These are phyloP conservation scores for Cystofilobasidium macerans DNA, from an alignment of 768 basidiomycete species.

Conservation along the genomic window DNA sequence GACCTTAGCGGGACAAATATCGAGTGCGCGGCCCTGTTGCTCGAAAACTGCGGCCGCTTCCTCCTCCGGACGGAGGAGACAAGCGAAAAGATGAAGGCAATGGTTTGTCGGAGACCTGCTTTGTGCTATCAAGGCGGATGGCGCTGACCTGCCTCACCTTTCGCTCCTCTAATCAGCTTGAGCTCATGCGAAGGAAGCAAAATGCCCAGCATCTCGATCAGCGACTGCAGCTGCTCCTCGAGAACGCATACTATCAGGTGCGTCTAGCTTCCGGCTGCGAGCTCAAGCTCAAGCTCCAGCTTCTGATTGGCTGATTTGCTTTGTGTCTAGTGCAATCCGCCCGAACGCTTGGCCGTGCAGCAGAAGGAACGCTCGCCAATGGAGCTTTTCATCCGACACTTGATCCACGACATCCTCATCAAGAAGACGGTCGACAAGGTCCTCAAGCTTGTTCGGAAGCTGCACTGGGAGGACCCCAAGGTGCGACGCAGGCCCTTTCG, in stretches of 20 bases:
- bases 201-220: constrained; percentile 85
- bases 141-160: neutral
- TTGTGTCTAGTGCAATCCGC: constrained; percentile 73
- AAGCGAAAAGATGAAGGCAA: constrained; percentile 67
- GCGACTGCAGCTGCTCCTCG: constrained; percentile 73
- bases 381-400: constrained; percentile 86
- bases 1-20: constrained; percentile 87
- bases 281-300: neutral
- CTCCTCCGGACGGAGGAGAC: constrained; percentile 80
- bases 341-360: constrained; percentile 74
- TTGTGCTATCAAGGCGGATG: too few relatives aligned
- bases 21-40: constrained; percentile 77
- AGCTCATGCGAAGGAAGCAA: constrained; percentile 90
- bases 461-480: constrained; percentile 79
- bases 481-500: constrained; percentile 29
- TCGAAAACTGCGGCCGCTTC: constrained; percentile 91
- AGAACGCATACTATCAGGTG: constrained; percentile 97
- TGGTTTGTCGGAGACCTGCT: constrained; percentile 47
- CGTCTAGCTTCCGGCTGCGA: constrained; percentile 10
- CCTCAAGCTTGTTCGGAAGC: constrained; percentile 77
- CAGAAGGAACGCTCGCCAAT: constrained; percentile 75
- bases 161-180: constrained; percentile 49
- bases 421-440: constrained; percentile 95
- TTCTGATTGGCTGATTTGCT: neutral
- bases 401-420: constrained; percentile 84